phyloP scores from a whole-genome alignment of 257 asterid genomes.

The Solanum chaucha region DNA sequence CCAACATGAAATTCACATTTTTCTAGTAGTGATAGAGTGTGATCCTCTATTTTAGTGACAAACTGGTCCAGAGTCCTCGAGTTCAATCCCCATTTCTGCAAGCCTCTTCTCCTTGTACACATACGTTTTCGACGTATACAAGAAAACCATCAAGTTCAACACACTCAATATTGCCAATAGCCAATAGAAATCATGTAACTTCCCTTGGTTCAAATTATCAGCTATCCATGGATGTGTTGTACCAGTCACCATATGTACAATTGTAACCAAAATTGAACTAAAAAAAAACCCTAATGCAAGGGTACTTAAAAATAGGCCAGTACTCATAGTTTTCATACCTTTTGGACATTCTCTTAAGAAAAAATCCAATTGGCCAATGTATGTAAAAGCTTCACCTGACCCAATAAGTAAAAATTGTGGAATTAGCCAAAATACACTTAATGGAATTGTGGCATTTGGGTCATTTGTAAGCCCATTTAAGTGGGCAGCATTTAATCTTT shows the following conservation, averaged over 20 bases:
- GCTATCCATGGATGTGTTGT: conserved; percentile 59
- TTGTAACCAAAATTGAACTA: conserved; percentile 53
- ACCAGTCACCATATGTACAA: conserved; percentile 52
- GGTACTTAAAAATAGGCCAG: conserved; percentile 71
- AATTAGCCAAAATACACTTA: conserved; percentile 54
- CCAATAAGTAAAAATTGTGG: conserved; percentile 77
- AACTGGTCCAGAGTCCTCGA: conserved; percentile 36
- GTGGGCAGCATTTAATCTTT: conserved; percentile 27
- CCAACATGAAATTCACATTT: not conserved
- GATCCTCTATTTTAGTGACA: conserved; percentile 18
- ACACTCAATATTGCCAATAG: conserved; percentile 41
- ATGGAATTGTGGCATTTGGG: conserved; percentile 9
- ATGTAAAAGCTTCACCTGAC: conserved; percentile 80
- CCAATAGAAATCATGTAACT: conserved; percentile 71
- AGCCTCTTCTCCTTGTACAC: conserved; percentile 83
- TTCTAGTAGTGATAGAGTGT: not conserved
- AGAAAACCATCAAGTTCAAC: conserved; percentile 36
- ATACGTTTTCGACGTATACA: conserved; percentile 39
- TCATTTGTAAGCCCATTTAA: conserved; percentile 18
- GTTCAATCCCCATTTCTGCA: conserved; percentile 44
- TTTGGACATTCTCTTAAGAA: conserved; percentile 74
- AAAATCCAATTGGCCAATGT: conserved; percentile 85
- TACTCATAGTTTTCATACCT: conserved; percentile 89
- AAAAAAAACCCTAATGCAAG: conserved; percentile 63
- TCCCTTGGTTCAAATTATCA: conserved; percentile 58